Evolutionary conservation across 805 yeast species (phyloP).

Genomic region (Candida ulmi): DNA sequence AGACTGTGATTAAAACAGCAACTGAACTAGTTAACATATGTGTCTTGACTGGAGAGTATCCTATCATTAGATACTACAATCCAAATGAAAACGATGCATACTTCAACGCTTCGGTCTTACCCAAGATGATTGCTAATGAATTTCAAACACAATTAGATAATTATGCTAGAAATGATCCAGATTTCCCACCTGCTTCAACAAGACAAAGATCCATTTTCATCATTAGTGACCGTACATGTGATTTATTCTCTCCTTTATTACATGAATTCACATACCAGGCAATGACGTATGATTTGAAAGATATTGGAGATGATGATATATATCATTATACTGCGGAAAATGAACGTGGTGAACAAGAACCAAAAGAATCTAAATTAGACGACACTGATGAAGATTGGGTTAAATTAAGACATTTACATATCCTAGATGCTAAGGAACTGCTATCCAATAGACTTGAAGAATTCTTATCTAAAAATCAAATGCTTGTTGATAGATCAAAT

Average conservation of each 20-base stretch:
- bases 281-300: slow-evolving; percentile 73
- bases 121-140: slow-evolving; percentile 63
- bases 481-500: slow-evolving; percentile 61
- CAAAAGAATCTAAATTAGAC: slow-evolving; percentile 43
- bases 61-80: slow-evolving; percentile 70
- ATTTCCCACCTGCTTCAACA: slow-evolving; percentile 53
- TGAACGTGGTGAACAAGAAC: slow-evolving; percentile 41
- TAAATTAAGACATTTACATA: slow-evolving; percentile 65
- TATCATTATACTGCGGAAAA: slow-evolving; percentile 52
- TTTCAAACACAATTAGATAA: slow-evolving; percentile 70
- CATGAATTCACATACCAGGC: slow-evolving; percentile 93
- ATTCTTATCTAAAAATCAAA: slow-evolving; percentile 66
- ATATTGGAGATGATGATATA: slow-evolving; percentile 35
- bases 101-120: slow-evolving; percentile 52
- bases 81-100: slow-evolving; percentile 42
- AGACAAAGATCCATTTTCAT: slow-evolving; percentile 71
- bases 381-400: slow-evolving; percentile 71
- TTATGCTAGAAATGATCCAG: slow-evolving; percentile 63
- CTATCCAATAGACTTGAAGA: slow-evolving; percentile 55
- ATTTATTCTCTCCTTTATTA: slow-evolving; percentile 73
- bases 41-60: slow-evolving; percentile 81
- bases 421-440: slow-evolving; percentile 64
- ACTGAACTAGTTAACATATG: slow-evolving; percentile 65
- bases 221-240: slow-evolving; percentile 79
- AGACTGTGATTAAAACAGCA: slow-evolving; percentile 55